These are phyloP conservation scores for Chlorella sp. DNA, from an alignment of 139 green algal species.

Conservation along the genomic window DNA sequence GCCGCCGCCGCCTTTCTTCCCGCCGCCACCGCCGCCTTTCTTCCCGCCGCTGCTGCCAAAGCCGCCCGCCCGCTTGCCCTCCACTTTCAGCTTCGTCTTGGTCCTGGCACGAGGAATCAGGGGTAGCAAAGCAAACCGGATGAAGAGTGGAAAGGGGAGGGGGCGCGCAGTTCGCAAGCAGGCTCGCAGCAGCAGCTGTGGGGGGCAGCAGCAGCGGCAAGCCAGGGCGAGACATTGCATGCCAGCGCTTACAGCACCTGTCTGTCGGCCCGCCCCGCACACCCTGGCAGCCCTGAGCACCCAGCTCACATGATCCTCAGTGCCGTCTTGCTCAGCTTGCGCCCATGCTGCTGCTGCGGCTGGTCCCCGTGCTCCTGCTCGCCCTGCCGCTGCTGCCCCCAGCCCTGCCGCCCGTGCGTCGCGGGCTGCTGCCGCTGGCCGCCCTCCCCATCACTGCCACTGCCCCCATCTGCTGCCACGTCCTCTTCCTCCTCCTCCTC, in stretches of 20 bases:
- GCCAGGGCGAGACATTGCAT: no score
- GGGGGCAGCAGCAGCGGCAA: no score
- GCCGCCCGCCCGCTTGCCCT: slow-evolving; percentile 9
- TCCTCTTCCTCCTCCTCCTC: slow-evolving; percentile 8
- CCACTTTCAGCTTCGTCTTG: slow-evolving; percentile 46
- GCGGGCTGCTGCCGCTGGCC: neutral
- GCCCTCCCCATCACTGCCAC: neutral
- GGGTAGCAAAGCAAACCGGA: no score
- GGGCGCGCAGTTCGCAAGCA: no score
- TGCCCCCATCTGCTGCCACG: neutral
- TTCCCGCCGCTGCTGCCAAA: neutral
- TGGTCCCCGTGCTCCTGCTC: neutral
- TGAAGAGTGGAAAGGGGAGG: no score
- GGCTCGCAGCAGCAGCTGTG: no score
- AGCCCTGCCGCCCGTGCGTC: neutral
- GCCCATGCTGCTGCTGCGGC: slow-evolving; percentile 3
- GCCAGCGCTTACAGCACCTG: no score
- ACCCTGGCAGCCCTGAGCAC: no score
- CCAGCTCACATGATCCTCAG: slow-evolving; percentile 27
- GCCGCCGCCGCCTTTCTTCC: neutral
- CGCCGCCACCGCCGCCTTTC: neutral
- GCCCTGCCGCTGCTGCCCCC: neutral
- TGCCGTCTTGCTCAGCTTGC: slow-evolving; percentile 48
- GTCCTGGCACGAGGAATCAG: no score
- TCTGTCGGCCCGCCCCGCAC: no score